These are phyloP conservation scores for Cercophora samala DNA, from an alignment of 495 filamentous ascomycete genomes.

Conservation along the genomic window DNA sequence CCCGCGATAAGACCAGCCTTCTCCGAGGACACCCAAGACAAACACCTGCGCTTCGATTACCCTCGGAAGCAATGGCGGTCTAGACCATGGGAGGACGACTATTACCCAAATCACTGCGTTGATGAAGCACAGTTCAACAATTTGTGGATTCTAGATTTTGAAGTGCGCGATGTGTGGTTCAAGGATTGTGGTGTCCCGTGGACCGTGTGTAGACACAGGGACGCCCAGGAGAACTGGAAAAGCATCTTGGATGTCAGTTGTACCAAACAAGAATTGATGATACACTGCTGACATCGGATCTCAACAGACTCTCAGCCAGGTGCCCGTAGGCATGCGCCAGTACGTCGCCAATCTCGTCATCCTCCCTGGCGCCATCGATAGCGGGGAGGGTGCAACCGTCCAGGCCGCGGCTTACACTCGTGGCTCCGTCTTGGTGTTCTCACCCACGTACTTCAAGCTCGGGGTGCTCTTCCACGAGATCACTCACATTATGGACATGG, in stretches of 20 bases:
- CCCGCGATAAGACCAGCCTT: conserved; percentile 21
- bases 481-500: conserved; percentile 27
- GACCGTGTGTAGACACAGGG: conserved; percentile 27
- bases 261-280: not conserved
- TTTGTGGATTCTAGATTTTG: conserved; percentile 15
- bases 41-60: conserved; percentile 13
- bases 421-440: conserved; percentile 13
- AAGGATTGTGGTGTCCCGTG: conserved; percentile 23
- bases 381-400: not conserved
- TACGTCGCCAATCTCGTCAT: conserved; percentile 22
- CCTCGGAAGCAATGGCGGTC: not conserved
- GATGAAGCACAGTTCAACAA: conserved; percentile 18
- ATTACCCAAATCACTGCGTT: conserved; percentile 19
- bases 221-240: conserved; percentile 12
- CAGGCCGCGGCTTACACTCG: conserved; percentile 23
- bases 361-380: conserved; percentile 5
- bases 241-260: conserved; percentile 21
- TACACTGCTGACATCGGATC: not conserved
- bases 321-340: conserved; percentile 29
- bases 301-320: conserved; percentile 18
- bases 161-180: conserved; percentile 22
- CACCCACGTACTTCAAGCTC: conserved; percentile 20
- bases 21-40: conserved; percentile 17
- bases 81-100: conserved; percentile 16
- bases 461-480: conserved; percentile 28